Percentiles rank a stretch among this genome's conserved stretches.
phyloP scores from a whole-genome alignment of 1,139 yeast genomes.

The Lodderomyces beijingensis region DNA sequence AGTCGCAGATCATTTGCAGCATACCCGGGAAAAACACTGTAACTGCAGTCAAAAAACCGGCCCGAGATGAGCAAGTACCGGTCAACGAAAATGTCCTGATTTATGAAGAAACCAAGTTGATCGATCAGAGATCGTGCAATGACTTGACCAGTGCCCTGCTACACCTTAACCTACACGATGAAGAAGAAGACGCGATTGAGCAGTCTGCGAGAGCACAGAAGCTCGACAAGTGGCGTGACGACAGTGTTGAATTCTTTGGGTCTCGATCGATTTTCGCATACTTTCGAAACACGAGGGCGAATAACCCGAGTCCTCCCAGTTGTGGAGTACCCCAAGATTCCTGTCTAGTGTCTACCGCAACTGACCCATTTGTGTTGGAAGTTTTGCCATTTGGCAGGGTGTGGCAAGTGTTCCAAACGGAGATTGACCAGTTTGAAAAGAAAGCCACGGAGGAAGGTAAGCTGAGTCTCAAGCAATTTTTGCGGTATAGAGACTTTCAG shows the following conservation, averaged over 20 bases:
- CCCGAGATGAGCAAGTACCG: slow-evolving; percentile 4
- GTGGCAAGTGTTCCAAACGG: slow-evolving; percentile 33
- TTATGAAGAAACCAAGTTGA: not conserved
- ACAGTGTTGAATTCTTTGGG: slow-evolving; percentile 19
- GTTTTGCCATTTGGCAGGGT: slow-evolving; percentile 30
- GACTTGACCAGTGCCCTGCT: too few relatives aligned
- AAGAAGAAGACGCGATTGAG: not conserved
- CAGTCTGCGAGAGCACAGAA: not conserved
- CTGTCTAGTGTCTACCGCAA: slow-evolving; percentile 16
- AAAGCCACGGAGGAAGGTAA: slow-evolving; percentile 15
- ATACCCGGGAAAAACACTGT: slow-evolving; percentile 4
- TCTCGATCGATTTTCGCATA: slow-evolving; percentile 22
- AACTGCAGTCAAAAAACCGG: slow-evolving; percentile 30
- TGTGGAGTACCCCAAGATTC: slow-evolving; percentile 27
- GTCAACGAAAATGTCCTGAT: not conserved
- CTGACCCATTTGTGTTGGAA: slow-evolving; percentile 22
- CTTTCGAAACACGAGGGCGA: slow-evolving; percentile 7
- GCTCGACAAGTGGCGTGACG: slow-evolving; percentile 7
- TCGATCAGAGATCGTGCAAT: not conserved
- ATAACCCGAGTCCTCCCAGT: slow-evolving; percentile 9
- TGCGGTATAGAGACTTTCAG: slow-evolving; percentile 37
- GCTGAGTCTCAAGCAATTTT: slow-evolving; percentile 24
- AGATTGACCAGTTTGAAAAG: slow-evolving; percentile 23
- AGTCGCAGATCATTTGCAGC: slow-evolving; percentile 57
- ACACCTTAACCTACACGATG: not conserved